phyloP scores from a whole-genome alignment of 2,329 filamentous ascomycete genomes.

The Nemania abortiva region DNA sequence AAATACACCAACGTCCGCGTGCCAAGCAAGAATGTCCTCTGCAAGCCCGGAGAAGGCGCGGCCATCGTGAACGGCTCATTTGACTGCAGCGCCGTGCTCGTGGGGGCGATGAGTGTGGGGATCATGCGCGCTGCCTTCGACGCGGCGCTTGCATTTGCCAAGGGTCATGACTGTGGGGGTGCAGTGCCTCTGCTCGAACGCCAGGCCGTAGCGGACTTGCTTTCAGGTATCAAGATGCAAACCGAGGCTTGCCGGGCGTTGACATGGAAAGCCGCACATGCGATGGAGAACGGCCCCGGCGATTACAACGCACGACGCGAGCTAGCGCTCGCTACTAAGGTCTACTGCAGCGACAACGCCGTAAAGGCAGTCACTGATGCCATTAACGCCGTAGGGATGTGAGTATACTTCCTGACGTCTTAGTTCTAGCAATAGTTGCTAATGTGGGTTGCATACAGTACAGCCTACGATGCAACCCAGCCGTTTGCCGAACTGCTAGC shows the following conservation, averaged over 20 bases:
- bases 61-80: constrained; percentile 59
- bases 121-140: constrained; percentile 67
- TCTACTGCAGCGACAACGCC: constrained; percentile 63
- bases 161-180: constrained; percentile 59
- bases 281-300: constrained; percentile 57
- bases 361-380: constrained; percentile 62
- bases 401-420: constrained; percentile 37
- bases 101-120: constrained; percentile 66
- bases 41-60: constrained; percentile 57
- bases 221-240: constrained; percentile 65
- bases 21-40: constrained; percentile 61
- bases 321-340: constrained; percentile 62
- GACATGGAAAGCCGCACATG: constrained; percentile 64
- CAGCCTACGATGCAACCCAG: constrained; percentile 56
- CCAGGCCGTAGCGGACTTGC: constrained; percentile 64
- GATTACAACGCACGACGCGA: constrained; percentile 58
- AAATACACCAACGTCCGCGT: constrained; percentile 62
- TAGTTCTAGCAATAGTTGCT: neutral
- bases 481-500: constrained; percentile 60
- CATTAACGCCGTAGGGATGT: constrained; percentile 66
- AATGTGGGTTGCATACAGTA: constrained; percentile 42
- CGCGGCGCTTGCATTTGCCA: constrained; percentile 63
- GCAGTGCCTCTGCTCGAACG: constrained; percentile 59
- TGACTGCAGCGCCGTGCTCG: constrained; percentile 59
- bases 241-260: constrained; percentile 62